Base-by-base conservation (phyloP, 306 rosid genomes). In the Vigna mungo region DNA sequence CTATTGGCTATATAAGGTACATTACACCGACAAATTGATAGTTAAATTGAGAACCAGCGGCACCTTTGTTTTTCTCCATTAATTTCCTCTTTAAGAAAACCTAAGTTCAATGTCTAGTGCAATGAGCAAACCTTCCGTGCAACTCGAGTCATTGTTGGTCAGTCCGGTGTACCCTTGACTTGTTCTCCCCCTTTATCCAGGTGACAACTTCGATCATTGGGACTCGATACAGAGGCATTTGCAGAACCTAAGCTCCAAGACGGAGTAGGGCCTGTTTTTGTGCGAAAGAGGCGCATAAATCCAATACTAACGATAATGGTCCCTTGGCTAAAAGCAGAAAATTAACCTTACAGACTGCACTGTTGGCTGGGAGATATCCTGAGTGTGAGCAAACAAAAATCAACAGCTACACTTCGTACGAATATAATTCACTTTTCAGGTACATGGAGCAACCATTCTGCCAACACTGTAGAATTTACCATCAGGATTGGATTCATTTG, bases 381-480 rank as follows among this genome's bases (percentile, higher is more conserved):
- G 30, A 27, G 60, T 54, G 32, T 3, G 60, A 9, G 32, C 2
- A 21, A 15, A 55, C 32, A 43, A 43, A 43, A 10, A 43, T 43
- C 41, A 36, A 36, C 7, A 44, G 49, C 49, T 12, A 11, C 16
- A 44, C 16, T 41, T 41, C 0, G 46, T 41, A 52, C 58, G 11
- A 9, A 55, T 53, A 21, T 20, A 55, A 52, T 52, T 52, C 56
- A 52, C 58, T 20, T 55, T 55, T 10, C 61, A 21, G 61, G 9
- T 9, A 9, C 37, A n/a, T 46, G 79, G 60, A 68, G 68, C 75
- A 69, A 58, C 65, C 63, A 62, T 13, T 53, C 36, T 30, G n/a
- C 52, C 1, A 13, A 59, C 39, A 48, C 20, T 48, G n/a, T 14
- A 39, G 43, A 7, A n/a, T 30, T 59, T 65, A 47, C 46, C 62